phyloP scores from a whole-genome alignment of 208 protist species.

The Leishmania martiniquensis region DNA sequence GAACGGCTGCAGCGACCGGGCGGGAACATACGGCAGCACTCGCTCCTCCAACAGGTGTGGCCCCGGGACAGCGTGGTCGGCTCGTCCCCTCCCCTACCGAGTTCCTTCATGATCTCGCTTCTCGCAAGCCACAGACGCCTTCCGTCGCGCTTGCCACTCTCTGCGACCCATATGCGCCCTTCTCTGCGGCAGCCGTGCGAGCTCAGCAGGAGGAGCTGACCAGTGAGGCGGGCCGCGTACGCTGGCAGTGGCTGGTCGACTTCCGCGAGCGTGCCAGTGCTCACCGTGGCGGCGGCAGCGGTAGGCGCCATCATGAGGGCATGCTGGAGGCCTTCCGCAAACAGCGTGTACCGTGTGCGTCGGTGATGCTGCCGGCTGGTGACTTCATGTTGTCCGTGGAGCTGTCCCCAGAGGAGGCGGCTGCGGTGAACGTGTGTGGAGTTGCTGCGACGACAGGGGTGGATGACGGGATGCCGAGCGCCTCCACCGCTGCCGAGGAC shows the following conservation, averaged over 20 bases:
- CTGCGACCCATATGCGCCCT: not conserved
- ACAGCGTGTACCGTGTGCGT: conserved; percentile 46
- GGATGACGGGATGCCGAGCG: not conserved
- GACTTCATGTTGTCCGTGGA: conserved; percentile 70
- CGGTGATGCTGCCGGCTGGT: conserved; percentile 60
- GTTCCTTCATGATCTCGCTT: conserved; percentile 26
- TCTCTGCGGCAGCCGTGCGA: not conserved
- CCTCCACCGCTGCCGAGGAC: not conserved
- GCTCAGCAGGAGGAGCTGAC: conserved; percentile 13
- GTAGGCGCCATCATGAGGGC: conserved; percentile 34
- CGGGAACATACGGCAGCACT: not conserved
- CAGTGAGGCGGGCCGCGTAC: conserved; percentile 9
- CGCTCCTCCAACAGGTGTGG: not conserved
- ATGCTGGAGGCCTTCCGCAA: conserved; percentile 45
- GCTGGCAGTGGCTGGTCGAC: conserved; percentile 75
- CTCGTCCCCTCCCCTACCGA: conserved; percentile 30
- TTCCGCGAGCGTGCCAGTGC: conserved; percentile 57
- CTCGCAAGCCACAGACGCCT: not conserved
- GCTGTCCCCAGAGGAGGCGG: conserved; percentile 9
- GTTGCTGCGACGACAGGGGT: not conserved
- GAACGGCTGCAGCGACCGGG: not conserved
- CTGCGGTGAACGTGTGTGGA: not conserved
- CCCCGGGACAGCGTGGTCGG: conserved; percentile 1
- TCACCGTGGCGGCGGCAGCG: conserved; percentile 22
- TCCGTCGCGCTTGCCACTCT: not conserved